These are phyloP conservation scores for Yamadazyma atlantica DNA, from an alignment of 1,139 yeast species.

Conservation along the genomic window DNA sequence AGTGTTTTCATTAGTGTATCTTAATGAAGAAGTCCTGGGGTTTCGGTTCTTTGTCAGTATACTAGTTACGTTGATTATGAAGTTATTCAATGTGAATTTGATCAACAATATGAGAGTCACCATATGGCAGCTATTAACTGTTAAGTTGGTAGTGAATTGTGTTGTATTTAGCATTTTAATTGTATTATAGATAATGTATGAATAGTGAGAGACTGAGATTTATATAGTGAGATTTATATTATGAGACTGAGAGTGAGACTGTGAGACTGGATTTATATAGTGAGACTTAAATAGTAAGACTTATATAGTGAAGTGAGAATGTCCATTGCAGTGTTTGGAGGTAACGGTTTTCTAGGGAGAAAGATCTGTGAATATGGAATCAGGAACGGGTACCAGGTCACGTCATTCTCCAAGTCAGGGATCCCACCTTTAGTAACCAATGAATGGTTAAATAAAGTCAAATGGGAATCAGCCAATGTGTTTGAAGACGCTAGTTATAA, in stretches of 20 bases:
- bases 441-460: conserved; percentile 57
- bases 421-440: conserved; percentile 40
- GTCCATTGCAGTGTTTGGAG: conserved; percentile 73
- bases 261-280: too few species aligned
- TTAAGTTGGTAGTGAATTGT: conserved; percentile 10
- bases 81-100: conserved; percentile 17
- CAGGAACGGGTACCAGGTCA: conserved; percentile 60
- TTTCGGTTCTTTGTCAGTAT: not conserved
- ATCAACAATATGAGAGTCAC: conserved; percentile 9
- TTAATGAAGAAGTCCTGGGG: conserved; percentile 6
- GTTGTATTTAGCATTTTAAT: conserved; percentile 11
- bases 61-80: conserved; percentile 9
- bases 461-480: conserved; percentile 69
- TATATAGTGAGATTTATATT: too few species aligned
- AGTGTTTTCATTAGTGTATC: conserved; percentile 9
- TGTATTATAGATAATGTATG: conserved; percentile 9
- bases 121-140: conserved; percentile 6
- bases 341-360: conserved; percentile 77
- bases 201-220: not conserved
- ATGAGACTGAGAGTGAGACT: too few species aligned
- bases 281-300: too few species aligned
- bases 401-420: conserved; percentile 64
- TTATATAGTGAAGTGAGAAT: too few species aligned
- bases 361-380: conserved; percentile 73
- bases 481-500: conserved; percentile 61